Conservation (phyloP, 129 eudicot species). For the Ambrosia artemisiifolia region DNA sequence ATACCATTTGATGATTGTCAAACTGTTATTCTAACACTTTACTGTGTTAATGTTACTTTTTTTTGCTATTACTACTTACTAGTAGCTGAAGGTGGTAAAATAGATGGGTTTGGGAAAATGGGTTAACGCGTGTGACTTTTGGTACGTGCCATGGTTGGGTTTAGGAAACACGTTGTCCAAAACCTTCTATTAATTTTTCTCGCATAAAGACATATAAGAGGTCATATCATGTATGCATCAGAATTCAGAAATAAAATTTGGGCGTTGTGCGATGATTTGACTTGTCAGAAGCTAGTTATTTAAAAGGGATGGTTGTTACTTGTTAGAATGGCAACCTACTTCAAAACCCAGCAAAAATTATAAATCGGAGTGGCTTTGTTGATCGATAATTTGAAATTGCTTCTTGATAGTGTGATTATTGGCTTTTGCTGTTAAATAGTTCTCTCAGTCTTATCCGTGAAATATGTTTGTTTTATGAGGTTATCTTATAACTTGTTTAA, state of each 20-base stretch:
- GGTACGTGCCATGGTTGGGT: not conserved
- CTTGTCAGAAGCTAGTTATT: not conserved
- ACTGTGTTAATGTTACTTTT: not conserved
- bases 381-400: not conserved
- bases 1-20: not conserved
- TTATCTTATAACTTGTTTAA: not conserved
- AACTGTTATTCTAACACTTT: not conserved
- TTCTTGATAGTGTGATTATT: not conserved
- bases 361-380: not conserved
- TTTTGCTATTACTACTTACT: slow-evolving; percentile 4
- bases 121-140: not conserved
- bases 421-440: not conserved
- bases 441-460: not conserved
- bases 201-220: not conserved
- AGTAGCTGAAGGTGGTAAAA: not conserved
- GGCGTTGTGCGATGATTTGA: not conserved
- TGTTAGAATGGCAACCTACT: slow-evolving; percentile 15
- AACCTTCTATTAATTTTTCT: not conserved
- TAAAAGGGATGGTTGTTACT: slow-evolving; percentile 8
- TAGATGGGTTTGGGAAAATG: not conserved
- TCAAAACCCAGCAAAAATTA: not conserved
- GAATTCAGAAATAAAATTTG: not conserved
- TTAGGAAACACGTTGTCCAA: not conserved
- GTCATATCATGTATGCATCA: not conserved
- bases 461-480: not conserved